Percentiles rank a stretch among this genome's conserved stretches.
Evolutionary conservation across 2,329 filamentous ascomycete species (phyloP).

Genomic region (Ceratocystis ficicola): DNA sequence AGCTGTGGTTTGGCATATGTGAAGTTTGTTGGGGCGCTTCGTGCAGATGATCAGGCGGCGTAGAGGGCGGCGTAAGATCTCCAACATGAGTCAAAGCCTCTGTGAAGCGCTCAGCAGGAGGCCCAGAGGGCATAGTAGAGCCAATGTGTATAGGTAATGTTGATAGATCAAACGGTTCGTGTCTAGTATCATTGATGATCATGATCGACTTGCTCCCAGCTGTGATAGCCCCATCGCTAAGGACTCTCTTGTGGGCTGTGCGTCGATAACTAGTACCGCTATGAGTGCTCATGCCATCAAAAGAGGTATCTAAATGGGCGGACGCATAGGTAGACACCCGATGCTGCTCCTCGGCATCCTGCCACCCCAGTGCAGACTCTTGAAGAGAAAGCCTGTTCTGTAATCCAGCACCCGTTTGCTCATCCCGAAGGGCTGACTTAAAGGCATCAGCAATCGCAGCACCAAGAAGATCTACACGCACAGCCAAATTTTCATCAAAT

Average conservation of each 20-base stretch:
- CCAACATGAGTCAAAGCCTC: slow-evolving; percentile 40
- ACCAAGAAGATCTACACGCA: slow-evolving; percentile 72
- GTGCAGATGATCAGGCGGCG: slow-evolving; percentile 39
- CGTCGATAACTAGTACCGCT: slow-evolving; percentile 3
- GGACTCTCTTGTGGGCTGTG: slow-evolving; percentile 29
- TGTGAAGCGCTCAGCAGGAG: slow-evolving; percentile 42
- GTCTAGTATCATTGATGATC: slow-evolving; percentile 59
- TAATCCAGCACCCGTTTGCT: slow-evolving; percentile 32
- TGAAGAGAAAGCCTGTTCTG: slow-evolving; percentile 1
- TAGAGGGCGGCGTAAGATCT: slow-evolving; percentile 49
- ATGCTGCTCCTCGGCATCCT: not conserved
- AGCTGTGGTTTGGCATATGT: slow-evolving; percentile 40
- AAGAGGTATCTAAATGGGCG: slow-evolving; percentile 33
- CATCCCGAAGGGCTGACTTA: slow-evolving; percentile 59
- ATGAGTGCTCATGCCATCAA: slow-evolving; percentile 33
- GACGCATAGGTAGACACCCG: not conserved
- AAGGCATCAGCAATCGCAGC: slow-evolving; percentile 68
- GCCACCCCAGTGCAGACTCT: not conserved
- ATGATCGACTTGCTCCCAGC: slow-evolving; percentile 81
- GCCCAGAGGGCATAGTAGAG: slow-evolving; percentile 27
- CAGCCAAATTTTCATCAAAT: slow-evolving; percentile 38
- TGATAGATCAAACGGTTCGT: slow-evolving; percentile 36
- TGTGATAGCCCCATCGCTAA: slow-evolving; percentile 51
- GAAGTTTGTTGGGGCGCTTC: slow-evolving; percentile 45
- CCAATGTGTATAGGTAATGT: slow-evolving; percentile 37